Conservation (phyloP, 768 basidiomycete species). For the Polyporus arcularius region DNA sequence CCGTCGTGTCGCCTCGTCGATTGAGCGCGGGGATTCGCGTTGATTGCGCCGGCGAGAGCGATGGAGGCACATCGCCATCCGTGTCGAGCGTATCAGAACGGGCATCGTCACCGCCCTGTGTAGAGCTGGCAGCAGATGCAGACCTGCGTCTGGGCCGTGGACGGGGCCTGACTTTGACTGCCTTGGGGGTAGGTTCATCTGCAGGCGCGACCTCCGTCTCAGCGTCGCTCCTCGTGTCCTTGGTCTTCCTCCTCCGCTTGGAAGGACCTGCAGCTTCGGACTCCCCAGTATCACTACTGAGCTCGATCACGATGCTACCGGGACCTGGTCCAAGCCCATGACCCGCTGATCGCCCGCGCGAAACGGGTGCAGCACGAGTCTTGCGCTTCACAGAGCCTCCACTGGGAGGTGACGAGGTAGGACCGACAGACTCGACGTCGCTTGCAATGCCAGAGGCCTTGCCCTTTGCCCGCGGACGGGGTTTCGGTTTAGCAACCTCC, state of each 20-base stretch:
- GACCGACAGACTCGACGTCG: constrained; percentile 4
- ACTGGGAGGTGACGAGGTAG: constrained; percentile 1
- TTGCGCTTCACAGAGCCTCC: constrained; percentile 2
- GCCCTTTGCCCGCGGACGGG: neutral
- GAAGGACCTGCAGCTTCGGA: constrained; percentile 3
- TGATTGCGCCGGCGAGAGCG: neutral
- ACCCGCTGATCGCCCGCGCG: constrained; percentile 1
- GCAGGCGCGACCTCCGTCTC: neutral
- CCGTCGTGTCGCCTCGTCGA: neutral
- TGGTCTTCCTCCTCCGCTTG: neutral
- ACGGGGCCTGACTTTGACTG: neutral
- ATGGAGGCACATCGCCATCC: neutral
- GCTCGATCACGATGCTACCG: constrained; percentile 1
- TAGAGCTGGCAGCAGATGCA: neutral
- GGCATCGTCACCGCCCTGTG: neutral
- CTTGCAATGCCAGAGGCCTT: neutral
- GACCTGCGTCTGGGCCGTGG: neutral
- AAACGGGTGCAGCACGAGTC: neutral
- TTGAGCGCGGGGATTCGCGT: neutral
- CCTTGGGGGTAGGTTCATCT: neutral
- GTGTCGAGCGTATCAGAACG: neutral
- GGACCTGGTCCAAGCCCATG: neutral
- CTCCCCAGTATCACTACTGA: constrained; percentile 11
- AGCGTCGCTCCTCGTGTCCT: neutral
- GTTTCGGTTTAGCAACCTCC: neutral